These are phyloP conservation scores for Tylopilus subfusipes DNA, from an alignment of 768 basidiomycete genomes.

Conservation along the genomic window DNA sequence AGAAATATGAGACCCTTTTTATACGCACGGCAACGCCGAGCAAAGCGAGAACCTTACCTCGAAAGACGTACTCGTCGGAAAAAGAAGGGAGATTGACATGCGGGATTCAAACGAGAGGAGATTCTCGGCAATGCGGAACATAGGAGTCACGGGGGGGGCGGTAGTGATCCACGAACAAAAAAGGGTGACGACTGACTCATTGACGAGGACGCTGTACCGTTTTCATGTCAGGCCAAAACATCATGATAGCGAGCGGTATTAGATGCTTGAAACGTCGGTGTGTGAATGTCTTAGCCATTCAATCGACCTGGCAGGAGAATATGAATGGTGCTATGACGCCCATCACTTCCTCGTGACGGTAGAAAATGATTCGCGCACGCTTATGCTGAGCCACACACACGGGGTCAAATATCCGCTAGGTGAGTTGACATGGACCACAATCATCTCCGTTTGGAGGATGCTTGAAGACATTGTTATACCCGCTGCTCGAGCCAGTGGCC, in stretches of 20 bases:
- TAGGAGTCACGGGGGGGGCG: background rate
- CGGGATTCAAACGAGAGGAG: background rate
- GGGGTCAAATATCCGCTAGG: constrained; percentile 4
- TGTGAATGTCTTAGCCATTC: background rate
- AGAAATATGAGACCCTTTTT: constrained; percentile 11
- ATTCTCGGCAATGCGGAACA: background rate
- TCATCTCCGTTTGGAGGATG: constrained; percentile 8
- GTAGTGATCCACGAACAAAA: too few species aligned
- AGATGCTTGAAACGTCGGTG: background rate
- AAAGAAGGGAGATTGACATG: constrained; percentile 2
- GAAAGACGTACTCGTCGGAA: background rate
- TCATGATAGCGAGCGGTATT: background rate
- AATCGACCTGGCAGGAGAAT: background rate
- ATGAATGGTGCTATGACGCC: background rate
- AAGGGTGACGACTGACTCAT: background rate
- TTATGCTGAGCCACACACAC: background rate
- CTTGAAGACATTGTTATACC: background rate
- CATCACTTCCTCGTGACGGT: background rate
- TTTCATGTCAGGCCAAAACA: background rate
- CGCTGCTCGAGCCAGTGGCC: background rate
- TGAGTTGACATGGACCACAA: background rate
- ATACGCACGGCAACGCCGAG: constrained; percentile 9
- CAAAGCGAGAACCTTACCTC: background rate
- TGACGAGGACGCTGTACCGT: too few species aligned
- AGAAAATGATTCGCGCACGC: background rate